phyloP scores from a whole-genome alignment of 768 basidiomycete species.

The Mrakia blollopis region DNA sequence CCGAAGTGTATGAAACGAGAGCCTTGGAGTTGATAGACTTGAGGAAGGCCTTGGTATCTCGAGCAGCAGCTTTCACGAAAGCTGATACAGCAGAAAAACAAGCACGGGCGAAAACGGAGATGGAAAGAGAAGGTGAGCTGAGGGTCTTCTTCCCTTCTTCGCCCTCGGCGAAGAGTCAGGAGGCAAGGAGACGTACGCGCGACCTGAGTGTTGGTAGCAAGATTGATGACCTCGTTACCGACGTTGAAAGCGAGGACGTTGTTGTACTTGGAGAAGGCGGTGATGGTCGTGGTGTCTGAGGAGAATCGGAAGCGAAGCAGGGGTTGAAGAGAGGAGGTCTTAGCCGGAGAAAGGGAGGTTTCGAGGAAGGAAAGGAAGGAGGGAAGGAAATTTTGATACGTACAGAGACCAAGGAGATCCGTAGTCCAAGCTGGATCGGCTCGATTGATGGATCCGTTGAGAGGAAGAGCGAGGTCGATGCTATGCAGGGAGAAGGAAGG shows the following conservation, averaged over 20 bases:
- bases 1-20: conserved; percentile 79
- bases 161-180: background rate
- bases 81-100: conserved; percentile 38
- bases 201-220: conserved; percentile 53
- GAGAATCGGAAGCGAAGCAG: background rate
- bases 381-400: conserved; percentile 60
- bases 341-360: background rate
- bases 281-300: background rate
- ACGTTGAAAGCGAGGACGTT: conserved; percentile 86
- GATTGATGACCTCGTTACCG: conserved; percentile 74
- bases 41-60: conserved; percentile 64
- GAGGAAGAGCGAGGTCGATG: conserved; percentile 76
- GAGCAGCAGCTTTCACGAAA: conserved; percentile 84
- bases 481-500: background rate
- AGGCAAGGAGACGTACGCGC: conserved; percentile 46
- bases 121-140: background rate
- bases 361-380: conserved; percentile 43
- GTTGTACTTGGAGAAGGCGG: conserved; percentile 57
- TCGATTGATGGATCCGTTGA: conserved; percentile 73
- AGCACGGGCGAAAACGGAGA: background rate
- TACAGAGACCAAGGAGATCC: conserved; percentile 71
- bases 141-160: too few species aligned
- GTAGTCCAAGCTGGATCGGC: conserved; percentile 69
- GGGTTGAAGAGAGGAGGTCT: background rate
- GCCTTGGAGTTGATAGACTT: conserved; percentile 58